These are phyloP conservation scores for Ascochyta fabae DNA, from an alignment of 2,329 filamentous ascomycete genomes.

Conservation along the genomic window DNA sequence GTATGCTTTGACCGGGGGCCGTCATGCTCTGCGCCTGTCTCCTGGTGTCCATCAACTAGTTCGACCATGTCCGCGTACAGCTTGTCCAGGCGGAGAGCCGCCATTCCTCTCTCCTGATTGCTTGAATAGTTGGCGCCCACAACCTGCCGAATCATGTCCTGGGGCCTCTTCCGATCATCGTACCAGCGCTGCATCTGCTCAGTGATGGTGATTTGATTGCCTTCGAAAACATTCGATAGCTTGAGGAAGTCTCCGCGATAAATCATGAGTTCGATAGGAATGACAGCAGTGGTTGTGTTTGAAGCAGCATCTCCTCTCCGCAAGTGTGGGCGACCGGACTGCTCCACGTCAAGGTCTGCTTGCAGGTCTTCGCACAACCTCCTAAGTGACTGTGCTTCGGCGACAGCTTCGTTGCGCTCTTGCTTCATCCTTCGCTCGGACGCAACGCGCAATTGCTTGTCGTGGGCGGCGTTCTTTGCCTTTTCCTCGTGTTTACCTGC, in stretches of 20 bases:
- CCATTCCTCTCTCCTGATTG: constrained; percentile 2
- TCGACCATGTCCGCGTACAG: constrained; percentile 20
- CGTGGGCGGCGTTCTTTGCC: constrained; percentile 22
- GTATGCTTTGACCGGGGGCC: constrained; percentile 19
- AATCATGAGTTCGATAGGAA: constrained; percentile 21
- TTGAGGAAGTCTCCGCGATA: constrained; percentile 18
- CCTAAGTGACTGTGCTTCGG: constrained; percentile 12
- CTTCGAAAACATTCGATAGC: constrained; percentile 7
- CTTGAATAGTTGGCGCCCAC: constrained; percentile 13
- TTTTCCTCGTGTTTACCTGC: constrained; percentile 24
- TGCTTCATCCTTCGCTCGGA: constrained; percentile 26
- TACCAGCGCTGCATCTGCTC: constrained; percentile 20
- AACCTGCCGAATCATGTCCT: neutral
- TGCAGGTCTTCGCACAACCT: constrained; percentile 21
- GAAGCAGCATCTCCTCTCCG: constrained; percentile 14
- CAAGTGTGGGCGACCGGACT: constrained; percentile 21
- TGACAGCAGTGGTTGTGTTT: constrained; percentile 18
- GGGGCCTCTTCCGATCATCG: constrained; percentile 18
- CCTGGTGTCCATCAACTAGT: constrained; percentile 3
- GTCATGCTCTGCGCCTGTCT: constrained; percentile 25
- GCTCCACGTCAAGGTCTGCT: constrained; percentile 20
- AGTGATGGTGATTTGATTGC: constrained; percentile 12
- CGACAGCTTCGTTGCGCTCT: constrained; percentile 22
- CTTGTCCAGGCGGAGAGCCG: neutral
- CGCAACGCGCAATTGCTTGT: constrained; percentile 18